Evolutionary conservation across 495 filamentous ascomycete species (phyloP).

Genomic region (Bacidia gigantensis): DNA sequence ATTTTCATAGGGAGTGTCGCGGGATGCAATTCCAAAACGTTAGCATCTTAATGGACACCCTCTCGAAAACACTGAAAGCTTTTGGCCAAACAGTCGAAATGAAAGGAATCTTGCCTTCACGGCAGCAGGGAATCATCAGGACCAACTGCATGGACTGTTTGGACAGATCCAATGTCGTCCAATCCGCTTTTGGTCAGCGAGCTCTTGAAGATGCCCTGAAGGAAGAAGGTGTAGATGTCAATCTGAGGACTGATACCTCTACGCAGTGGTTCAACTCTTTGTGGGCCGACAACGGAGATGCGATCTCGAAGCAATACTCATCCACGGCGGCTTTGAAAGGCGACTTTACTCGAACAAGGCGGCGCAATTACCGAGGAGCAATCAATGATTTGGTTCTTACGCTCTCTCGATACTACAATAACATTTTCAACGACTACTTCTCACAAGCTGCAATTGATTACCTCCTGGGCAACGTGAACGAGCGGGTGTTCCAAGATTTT

Average conservation of each 20-base stretch:
- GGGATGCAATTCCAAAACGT: constrained; percentile 98
- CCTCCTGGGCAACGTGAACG: constrained; percentile 75
- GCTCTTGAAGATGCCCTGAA: constrained; percentile 64
- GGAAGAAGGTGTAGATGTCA: constrained; percentile 58
- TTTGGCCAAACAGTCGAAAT: constrained; percentile 50
- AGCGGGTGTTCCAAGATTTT: constrained; percentile 78
- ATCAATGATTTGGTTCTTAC: constrained; percentile 88
- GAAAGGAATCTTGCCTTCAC: constrained; percentile 33
- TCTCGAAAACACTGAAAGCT: constrained; percentile 48
- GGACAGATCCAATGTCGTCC: constrained; percentile 85
- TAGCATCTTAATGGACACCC: constrained; percentile 51
- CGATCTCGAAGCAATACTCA: constrained; percentile 53
- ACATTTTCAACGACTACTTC: constrained; percentile 93
- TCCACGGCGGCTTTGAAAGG: constrained; percentile 89
- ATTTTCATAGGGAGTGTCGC: constrained; percentile 79
- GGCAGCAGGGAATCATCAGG: constrained; percentile 62
- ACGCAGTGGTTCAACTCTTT: constrained; percentile 87
- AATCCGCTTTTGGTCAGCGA: constrained; percentile 68
- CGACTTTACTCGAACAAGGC: constrained; percentile 82
- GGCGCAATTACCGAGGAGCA: constrained; percentile 81
- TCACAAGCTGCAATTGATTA: constrained; percentile 90
- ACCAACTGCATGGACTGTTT: constrained; percentile 98
- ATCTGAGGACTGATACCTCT: constrained; percentile 50
- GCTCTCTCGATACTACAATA: constrained; percentile 53
- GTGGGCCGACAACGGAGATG: constrained; percentile 86